Evolutionary conservation across 2,329 filamentous ascomycete species (phyloP), one percentile per base, ranked within the genome.

Genomic region (Colletotrichum truncatum): DNA sequence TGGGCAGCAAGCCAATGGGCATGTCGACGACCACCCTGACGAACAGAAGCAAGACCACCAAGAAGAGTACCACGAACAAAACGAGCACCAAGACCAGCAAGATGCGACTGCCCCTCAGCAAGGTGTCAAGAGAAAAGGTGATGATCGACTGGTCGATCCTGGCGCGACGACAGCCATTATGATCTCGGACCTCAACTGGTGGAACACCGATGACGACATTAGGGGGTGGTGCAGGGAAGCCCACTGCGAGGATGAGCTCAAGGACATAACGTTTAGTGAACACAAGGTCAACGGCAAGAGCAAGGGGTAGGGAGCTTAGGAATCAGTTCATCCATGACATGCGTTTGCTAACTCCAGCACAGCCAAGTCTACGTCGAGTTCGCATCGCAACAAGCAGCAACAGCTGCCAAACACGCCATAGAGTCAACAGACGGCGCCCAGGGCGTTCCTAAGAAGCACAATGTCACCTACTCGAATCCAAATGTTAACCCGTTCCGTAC

Each of bases 211-310:
- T 75, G 96, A 99, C 74, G 94, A 98, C 71, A 88, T 99, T 61
- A 91, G 96, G 56, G 92, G 91, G 53, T 98, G 94, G 93, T 85
- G 92, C 23, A 89, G 89, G 69, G 86, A 92, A 69, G 93, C 91
- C n/a, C 87, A 87, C 2, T 93, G 89, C 70, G 96, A 98, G 76
- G 86, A 90, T 46, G 93, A 97, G 73, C 81, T 98, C 16, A 94
- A 93, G 73, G 96, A 98, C 67, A 89, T 99, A 54, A 97, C 94
- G 0, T 99, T 98, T 77, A 98, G 93, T 73, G 96, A 99, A 77
- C 96, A 98, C 80, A 99, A 99, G 77, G 94, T 98, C 49, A 99
- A 99, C 71, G 96, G 96, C 71, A 99, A 99, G 82, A 97, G 93
- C 80, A 98, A 98, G 82, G 95, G 96, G 94, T 97, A 85, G 69